Evolutionary conservation across 2,329 filamentous ascomycete genomes (phyloP), one percentile per base, ranked within the genome.

Genomic region (Penicillium oxalicum): DNA sequence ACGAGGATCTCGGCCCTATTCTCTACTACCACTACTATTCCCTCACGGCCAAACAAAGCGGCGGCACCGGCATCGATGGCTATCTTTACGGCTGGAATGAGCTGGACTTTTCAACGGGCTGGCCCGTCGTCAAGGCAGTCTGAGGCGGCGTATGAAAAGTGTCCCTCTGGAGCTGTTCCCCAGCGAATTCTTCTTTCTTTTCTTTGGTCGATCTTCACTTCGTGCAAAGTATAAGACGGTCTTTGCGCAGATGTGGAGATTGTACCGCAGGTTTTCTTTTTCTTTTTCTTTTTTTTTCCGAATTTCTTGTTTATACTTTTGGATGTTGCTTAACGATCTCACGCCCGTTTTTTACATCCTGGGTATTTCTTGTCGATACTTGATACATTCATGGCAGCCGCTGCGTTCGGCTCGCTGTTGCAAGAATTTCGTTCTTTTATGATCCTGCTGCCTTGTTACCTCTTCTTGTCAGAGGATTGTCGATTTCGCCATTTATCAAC

Each of bases 11-110:
- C 11, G 81, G 80, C 2, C 71, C 76, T 2, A 72, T 84, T 3
- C 69, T 84, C 5, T 84, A 84, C 62, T 84, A 84, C 59, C 81
- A 84, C 59, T 83, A 84, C 59, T 60, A 60, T 45, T 49, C 57
- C 3, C 55, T 58, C 13, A 67, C 80, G 3, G 67, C 80, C 54
- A 80, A 74, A 3, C 66, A 67, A 4, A 71, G 77, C 50, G 77
- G 77, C 2, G 71, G 78, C 43, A 67, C 61, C 53, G 68, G 63
- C 5, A 54, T 70, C 29, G 70, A 47, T 1, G 52, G 49, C 27
- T 60, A 74, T 49, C 59, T 67, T 40, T 76, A 76, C 59, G 73
- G 73, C n/a, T 77, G 73, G 73, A 77, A 77, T 54, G 59, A 56
- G 7, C 53, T 77, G 12, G 64, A 58, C 35, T 77, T 70, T 63